Percentiles rank a stretch among this genome's conserved stretches.
Evolutionary conservation across 257 asterid genomes (phyloP).

Genomic region (Solanum arcanum): DNA sequence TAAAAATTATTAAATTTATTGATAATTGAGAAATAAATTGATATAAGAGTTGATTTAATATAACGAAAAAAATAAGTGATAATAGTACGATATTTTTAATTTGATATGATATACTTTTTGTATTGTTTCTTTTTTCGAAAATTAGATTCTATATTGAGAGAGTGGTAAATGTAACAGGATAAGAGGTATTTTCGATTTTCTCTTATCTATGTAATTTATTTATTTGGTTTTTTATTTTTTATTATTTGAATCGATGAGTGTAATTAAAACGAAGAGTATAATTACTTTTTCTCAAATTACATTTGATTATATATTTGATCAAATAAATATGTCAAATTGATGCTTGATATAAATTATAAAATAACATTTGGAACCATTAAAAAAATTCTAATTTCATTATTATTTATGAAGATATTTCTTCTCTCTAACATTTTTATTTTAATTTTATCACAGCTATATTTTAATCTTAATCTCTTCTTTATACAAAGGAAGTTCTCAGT

Average conservation of each 20-base stretch:
- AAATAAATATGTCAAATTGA: no score
- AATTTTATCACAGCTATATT: background rate
- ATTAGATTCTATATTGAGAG: background rate
- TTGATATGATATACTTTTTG: background rate
- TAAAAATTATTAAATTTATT: fast-evolving
- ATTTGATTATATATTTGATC: no score
- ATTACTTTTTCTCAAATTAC: no score
- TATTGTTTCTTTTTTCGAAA: no score
- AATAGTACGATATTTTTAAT: no score
- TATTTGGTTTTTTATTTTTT: background rate
- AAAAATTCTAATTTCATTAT: no score
- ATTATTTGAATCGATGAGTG: no score
- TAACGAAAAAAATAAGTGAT: no score
- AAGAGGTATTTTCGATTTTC: background rate
- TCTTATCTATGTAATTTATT: background rate
- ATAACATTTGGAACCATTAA: no score
- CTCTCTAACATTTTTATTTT: background rate
- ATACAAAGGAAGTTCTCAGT: background rate
- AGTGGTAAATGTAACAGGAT: no score
- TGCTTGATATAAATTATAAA: no score
- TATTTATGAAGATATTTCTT: background rate
- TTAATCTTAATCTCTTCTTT: background rate
- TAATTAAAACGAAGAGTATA: background rate
- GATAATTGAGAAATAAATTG: fast-evolving
- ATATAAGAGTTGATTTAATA: no score